Conservation (phyloP, 495 filamentous ascomycete genomes). For the Daldinia loculata region DNA sequence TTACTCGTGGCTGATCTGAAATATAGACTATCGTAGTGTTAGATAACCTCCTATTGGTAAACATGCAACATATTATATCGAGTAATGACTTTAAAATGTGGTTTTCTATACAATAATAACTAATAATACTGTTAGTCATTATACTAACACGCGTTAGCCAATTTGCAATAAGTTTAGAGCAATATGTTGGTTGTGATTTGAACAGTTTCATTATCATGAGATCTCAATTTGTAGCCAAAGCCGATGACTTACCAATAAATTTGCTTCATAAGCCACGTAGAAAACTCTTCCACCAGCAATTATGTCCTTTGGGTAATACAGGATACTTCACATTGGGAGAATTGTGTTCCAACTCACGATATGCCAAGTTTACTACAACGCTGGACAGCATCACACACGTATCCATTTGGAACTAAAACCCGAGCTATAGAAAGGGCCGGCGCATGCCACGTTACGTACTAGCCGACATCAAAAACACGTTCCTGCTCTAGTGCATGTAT, state of each 20-base stretch:
- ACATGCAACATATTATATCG: background rate
- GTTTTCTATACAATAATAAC: background rate
- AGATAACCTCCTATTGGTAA: background rate
- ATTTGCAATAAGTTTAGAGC: background rate
- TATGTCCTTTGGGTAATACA: background rate
- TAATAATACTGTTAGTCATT: background rate
- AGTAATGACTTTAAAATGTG: background rate
- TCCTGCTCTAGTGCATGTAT: constrained; percentile 17
- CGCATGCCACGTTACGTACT: constrained; percentile 27
- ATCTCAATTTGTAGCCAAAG: background rate
- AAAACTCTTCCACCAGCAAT: background rate
- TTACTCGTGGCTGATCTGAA: background rate
- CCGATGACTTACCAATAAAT: background rate
- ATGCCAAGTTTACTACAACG: constrained; percentile 1
- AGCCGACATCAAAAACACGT: constrained; percentile 12
- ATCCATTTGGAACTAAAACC: constrained; percentile 8
- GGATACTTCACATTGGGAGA: background rate
- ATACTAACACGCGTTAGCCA: background rate
- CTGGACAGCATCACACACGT: background rate
- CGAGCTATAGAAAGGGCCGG: constrained; percentile 7
- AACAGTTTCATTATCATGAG: background rate
- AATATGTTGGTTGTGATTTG: background rate
- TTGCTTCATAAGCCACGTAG: constrained; percentile 4
- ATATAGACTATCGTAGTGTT: background rate
- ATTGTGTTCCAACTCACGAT: background rate